Evolutionary conservation across 208 protist genomes (phyloP), one percentile per base, ranked within the genome.

Genomic region (Trypanosoma lewisi): DNA sequence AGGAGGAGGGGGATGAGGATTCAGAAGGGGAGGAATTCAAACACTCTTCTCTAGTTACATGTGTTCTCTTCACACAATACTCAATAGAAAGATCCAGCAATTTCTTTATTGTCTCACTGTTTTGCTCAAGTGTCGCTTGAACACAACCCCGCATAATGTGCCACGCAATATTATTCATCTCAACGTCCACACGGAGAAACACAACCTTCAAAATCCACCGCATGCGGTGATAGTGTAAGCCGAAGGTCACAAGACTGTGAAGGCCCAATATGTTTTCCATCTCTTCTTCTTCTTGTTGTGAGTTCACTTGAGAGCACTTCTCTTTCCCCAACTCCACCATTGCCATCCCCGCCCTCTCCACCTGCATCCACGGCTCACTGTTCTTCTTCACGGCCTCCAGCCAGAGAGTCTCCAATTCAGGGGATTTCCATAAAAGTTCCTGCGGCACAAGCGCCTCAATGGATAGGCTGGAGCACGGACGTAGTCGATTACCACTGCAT

Each of bases 201-300:
- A 71, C 70, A 69, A 80, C 68, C 21, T 70, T 76, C 12, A 88
- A 59, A 36, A 85, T 60, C 25, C 74, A 70, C 44, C 74, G 67
- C 47, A 91, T 78, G 34, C 76, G 70, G 56, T 70, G 64, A 66
- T 78, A 91, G 68, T 91, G 85, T 58, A 82, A 54, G 6, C 71
- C 77, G 31, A 87, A 63, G 12, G 53, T 77, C 17, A 86, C 66
- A 41, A 85, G 23, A 14, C 39, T 60, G 54, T 82, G 71, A 45
- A 86, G 63, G 9, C 7, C 12, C 9, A 50, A 1, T n/a, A 63
- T 63, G 28, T 54, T 44, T 28, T 70, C 55, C 4, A 30, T 27
- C 5, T 63, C 53, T 2, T 48, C 55, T 21, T 39, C 41, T n/a
- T 56, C 16, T 2, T 48, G 12, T 42, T 19, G 16, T 47, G 34